Conservation (phyloP, 2,329 filamentous ascomycete species). For the Nothopassalora personata region DNA sequence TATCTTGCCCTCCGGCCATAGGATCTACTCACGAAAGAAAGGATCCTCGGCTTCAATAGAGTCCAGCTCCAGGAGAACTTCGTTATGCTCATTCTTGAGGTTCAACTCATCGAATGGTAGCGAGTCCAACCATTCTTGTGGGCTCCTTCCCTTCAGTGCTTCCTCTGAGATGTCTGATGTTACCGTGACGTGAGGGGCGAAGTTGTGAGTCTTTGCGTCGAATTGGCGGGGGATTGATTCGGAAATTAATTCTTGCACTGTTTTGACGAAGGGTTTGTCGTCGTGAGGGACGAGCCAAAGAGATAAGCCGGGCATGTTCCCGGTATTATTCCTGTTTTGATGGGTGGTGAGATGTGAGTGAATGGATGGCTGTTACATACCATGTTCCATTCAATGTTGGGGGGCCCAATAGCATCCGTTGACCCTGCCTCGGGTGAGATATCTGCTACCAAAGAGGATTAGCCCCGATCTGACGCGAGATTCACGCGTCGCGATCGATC, state of each 20-base stretch:
- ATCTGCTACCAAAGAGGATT: background rate
- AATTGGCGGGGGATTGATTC: slow-evolving; percentile 21
- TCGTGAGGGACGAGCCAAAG: slow-evolving; percentile 22
- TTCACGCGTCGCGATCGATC: background rate
- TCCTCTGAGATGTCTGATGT: slow-evolving; percentile 14
- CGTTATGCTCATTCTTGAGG: slow-evolving; percentile 15
- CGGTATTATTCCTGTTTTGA: background rate
- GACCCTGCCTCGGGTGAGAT: background rate
- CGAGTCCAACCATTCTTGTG: slow-evolving; percentile 21
- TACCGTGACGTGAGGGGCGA: slow-evolving; percentile 21
- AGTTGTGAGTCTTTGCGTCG: slow-evolving; percentile 10
- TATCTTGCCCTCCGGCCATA: too few relatives aligned
- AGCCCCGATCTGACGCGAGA: background rate
- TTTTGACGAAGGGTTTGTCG: slow-evolving; percentile 19
- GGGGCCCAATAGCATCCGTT: background rate
- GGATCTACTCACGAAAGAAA: slow-evolving; percentile 7
- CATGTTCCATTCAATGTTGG: background rate
- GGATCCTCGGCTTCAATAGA: slow-evolving; percentile 20
- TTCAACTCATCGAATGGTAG: slow-evolving; percentile 7
- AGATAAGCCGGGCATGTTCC: slow-evolving; percentile 1
- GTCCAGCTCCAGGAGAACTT: slow-evolving; percentile 23
- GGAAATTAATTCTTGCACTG: slow-evolving; percentile 24
- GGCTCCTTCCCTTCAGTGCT: slow-evolving; percentile 6
- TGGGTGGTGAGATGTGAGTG: background rate
- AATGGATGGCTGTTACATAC: background rate